These are phyloP conservation scores for Mallotus nudiflorus DNA, from an alignment of 345 rosid species.

Conservation along the genomic window DNA sequence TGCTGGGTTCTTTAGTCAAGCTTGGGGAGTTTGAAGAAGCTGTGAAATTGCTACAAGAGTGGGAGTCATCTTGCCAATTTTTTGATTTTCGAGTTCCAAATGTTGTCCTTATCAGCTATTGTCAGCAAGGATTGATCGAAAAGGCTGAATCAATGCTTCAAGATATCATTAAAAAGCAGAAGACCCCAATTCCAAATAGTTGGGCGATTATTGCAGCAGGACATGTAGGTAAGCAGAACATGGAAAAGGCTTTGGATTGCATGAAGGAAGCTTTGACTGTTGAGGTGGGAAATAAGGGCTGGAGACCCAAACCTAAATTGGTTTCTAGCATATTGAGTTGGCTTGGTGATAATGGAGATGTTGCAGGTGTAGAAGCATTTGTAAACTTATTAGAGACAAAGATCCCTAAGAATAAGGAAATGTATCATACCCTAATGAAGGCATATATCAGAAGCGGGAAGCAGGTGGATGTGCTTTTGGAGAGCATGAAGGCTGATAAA, in stretches of 20 bases:
- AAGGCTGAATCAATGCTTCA: conserved; percentile 39
- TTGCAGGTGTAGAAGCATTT: conserved; percentile 35
- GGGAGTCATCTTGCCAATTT: conserved; percentile 37
- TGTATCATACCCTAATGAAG: conserved; percentile 33
- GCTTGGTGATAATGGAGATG: conserved; percentile 38
- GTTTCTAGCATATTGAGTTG: conserved; percentile 42
- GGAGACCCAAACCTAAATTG: conserved; percentile 41
- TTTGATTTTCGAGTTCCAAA: conserved; percentile 53
- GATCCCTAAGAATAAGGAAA: conserved; percentile 26
- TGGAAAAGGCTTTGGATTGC: conserved; percentile 48
- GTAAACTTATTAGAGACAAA: conserved; percentile 21
- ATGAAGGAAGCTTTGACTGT: conserved; percentile 44
- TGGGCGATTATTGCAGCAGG: conserved; percentile 46
- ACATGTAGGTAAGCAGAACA: conserved; percentile 35
- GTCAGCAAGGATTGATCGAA: conserved; percentile 36
- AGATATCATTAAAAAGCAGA: conserved; percentile 28
- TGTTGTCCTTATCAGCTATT: conserved; percentile 42
- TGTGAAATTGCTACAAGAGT: conserved; percentile 37
- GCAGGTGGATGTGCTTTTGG: conserved; percentile 26
- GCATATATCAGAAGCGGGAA: conserved; percentile 30
- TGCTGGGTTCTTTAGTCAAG: conserved; percentile 39
- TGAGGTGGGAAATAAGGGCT: conserved; percentile 26
- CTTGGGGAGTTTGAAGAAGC: conserved; percentile 43
- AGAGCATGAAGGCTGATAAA: conserved; percentile 27
- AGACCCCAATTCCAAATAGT: conserved; percentile 39